A percentile compares a stretch with the other conserved stretches of the same genome.
phyloP scores from a whole-genome alignment of 2,329 filamentous ascomycete genomes.

The Colletotrichum salicis region DNA sequence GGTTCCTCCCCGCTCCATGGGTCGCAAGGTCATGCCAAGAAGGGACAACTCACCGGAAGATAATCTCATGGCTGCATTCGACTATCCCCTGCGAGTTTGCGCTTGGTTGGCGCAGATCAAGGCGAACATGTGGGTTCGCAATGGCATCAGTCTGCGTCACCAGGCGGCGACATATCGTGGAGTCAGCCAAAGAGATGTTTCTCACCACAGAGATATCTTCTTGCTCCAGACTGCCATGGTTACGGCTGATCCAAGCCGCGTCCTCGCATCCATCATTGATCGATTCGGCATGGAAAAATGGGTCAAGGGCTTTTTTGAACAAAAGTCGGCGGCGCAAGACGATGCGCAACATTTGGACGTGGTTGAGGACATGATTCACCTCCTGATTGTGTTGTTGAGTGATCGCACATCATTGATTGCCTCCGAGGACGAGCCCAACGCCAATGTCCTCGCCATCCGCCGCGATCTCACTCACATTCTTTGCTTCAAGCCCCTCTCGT shows the following conservation, averaged over 20 bases:
- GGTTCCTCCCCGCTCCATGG: conserved; percentile 71
- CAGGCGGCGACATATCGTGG: conserved; percentile 95
- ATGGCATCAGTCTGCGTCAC: conserved; percentile 93
- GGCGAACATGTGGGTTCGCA: conserved; percentile 97
- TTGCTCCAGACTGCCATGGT: conserved; percentile 91
- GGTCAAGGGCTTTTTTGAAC: conserved; percentile 84
- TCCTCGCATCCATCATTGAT: conserved; percentile 90
- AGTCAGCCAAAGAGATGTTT: conserved; percentile 88
- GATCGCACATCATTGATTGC: conserved; percentile 85
- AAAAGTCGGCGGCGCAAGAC: conserved; percentile 79
- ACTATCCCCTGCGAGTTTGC: conserved; percentile 92
- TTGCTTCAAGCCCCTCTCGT: conserved; percentile 95
- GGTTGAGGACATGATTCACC: conserved; percentile 93
- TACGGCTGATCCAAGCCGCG: conserved; percentile 82
- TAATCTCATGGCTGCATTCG: conserved; percentile 86
- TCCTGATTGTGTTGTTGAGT: conserved; percentile 89
- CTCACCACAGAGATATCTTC: conserved; percentile 94
- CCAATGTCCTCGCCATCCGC: conserved; percentile 77
- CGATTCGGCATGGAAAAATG: conserved; percentile 89
- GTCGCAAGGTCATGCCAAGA: conserved; percentile 65
- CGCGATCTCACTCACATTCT: conserved; percentile 93
- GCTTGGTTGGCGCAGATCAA: conserved; percentile 99
- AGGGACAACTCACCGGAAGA: conserved; percentile 75
- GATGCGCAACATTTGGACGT: conserved; percentile 90
- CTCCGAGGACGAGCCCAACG: conserved; percentile 71